Conservation (phyloP, 164 flowering plant species). For the Sedum album region DNA sequence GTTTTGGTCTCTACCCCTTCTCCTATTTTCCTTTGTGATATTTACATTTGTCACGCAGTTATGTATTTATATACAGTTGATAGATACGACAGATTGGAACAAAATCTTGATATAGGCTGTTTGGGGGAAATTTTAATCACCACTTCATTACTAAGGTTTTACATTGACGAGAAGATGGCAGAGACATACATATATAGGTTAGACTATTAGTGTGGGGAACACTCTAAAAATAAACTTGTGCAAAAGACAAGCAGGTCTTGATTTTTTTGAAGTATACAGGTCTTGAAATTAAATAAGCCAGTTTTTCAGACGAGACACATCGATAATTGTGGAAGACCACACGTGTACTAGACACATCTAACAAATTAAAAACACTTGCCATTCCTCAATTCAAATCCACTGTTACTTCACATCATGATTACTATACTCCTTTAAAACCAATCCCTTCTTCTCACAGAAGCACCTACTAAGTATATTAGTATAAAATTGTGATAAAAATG, state of each 20-base stretch:
- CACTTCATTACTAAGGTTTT: neutral
- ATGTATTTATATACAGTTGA: neutral
- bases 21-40: conserved; percentile 23
- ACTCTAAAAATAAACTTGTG: neutral
- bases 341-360: too few species aligned
- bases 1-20: conserved; percentile 30
- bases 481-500: too few species aligned
- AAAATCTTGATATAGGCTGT: conserved; percentile 19
- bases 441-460: too few species aligned
- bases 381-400: too few species aligned
- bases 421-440: too few species aligned
- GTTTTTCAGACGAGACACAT: too few species aligned
- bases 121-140: conserved; percentile 2
- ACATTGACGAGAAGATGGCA: neutral
- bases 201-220: conserved; percentile 6
- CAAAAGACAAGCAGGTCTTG: neutral
- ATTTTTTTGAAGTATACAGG: too few species aligned
- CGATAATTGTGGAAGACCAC: too few species aligned
- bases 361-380: too few species aligned
- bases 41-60: conserved; percentile 1
- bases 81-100: conserved; percentile 19
- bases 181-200: neutral
- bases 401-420: too few species aligned
- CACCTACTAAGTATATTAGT: too few species aligned
- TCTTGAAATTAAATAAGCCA: too few species aligned